These are phyloP conservation scores for Annulohypoxylon stygium DNA, from an alignment of 495 filamentous ascomycete species.

Conservation along the genomic window DNA sequence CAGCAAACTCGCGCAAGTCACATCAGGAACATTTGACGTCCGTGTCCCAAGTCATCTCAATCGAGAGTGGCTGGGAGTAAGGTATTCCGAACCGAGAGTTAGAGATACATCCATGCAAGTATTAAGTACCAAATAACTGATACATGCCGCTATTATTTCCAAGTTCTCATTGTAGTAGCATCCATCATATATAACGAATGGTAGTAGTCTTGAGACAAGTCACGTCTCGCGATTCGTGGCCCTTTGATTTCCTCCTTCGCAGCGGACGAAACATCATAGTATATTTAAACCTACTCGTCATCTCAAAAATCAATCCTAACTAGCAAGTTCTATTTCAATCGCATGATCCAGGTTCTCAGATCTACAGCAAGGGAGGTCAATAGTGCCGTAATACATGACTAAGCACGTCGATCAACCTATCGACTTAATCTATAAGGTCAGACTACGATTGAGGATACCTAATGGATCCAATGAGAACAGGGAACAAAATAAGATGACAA, in stretches of 20 bases:
- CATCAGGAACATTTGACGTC: slow-evolving; percentile 19
- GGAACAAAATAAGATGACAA: slow-evolving; percentile 17
- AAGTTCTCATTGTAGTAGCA: not conserved
- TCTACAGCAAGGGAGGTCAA: no score
- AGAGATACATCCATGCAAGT: not conserved
- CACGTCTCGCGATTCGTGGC: slow-evolving; percentile 13
- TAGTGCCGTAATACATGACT: not conserved
- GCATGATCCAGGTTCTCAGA: not conserved
- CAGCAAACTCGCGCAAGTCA: slow-evolving; percentile 21
- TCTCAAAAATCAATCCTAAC: not conserved
- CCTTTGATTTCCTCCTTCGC: not conserved
- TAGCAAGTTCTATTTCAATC: not conserved
- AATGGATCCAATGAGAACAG: slow-evolving; percentile 6
- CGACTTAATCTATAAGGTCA: not conserved
- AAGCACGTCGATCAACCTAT: not conserved
- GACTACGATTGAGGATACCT: not conserved
- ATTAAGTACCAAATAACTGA: not conserved
- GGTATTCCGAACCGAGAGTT: slow-evolving; percentile 1
- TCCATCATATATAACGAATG: not conserved
- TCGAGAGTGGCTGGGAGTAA: slow-evolving; percentile 4
- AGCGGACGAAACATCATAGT: not conserved
- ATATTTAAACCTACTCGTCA: slow-evolving; percentile 2
- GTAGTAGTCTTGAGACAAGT: slow-evolving; percentile 1
- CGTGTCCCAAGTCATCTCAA: slow-evolving; percentile 12
- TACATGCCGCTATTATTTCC: not conserved